phyloP scores from a whole-genome alignment of 2,329 filamentous ascomycete species.

The Aureobasidium namibiae region DNA sequence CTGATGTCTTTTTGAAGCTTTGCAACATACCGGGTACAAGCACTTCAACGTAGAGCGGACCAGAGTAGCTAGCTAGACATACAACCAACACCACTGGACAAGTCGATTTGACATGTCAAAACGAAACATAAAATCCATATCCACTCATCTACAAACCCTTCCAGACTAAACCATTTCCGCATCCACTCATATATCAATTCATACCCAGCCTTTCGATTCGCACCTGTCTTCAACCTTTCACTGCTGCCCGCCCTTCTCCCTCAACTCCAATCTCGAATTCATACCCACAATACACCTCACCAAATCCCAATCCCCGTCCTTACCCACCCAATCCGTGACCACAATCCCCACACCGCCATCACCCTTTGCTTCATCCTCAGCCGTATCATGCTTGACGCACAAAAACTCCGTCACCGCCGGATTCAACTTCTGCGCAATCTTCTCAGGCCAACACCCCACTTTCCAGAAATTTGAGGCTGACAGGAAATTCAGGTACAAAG shows the following conservation, averaged over 20 bases:
- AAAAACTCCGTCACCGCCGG: constrained; percentile 58
- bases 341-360: constrained; percentile 73
- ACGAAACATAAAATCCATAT: too few species aligned
- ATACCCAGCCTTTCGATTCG: too few species aligned
- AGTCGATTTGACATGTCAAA: too few species aligned
- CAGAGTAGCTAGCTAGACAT: too few species aligned
- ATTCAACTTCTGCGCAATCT: constrained; percentile 80
- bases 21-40: too few species aligned
- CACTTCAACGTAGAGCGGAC: too few species aligned
- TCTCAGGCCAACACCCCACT: constrained; percentile 83
- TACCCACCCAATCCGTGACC: constrained; percentile 88
- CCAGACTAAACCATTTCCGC: too few species aligned
- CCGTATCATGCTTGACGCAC: constrained; percentile 43
- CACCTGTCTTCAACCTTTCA: too few species aligned
- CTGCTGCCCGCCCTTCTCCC: too few species aligned
- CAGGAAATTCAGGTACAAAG: constrained; percentile 85
- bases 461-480: constrained; percentile 94
- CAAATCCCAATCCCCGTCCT: constrained; percentile 82
- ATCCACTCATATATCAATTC: too few species aligned
- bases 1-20: not conserved
- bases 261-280: constrained; percentile 58
- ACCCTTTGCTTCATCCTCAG: constrained; percentile 19
- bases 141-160: too few species aligned
- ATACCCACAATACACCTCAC: constrained; percentile 80
- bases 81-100: too few species aligned